Percentiles rank a stretch among this genome's conserved stretches.
Evolutionary conservation across 2,329 filamentous ascomycete genomes (phyloP).

Genomic region (Magnaporthiopsis rhizophila): DNA sequence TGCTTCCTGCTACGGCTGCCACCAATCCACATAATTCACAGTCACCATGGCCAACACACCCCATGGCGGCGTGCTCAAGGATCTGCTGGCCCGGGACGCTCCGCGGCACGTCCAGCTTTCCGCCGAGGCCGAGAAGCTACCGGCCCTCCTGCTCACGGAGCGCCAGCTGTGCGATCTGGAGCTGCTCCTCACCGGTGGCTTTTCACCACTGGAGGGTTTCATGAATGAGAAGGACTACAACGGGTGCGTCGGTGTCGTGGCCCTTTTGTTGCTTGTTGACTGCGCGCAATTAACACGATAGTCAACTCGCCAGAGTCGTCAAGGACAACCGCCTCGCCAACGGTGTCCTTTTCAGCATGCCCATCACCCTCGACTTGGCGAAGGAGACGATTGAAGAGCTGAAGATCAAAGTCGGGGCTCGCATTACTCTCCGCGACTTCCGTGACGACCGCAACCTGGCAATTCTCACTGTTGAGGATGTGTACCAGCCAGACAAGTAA

Average conservation of each 20-base stretch:
- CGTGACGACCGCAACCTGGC: conserved; percentile 93
- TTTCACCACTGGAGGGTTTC: conserved; percentile 97
- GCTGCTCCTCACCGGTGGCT: conserved; percentile 93
- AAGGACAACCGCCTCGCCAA: conserved; percentile 77
- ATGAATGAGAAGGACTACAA: conserved; percentile 97
- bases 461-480: conserved; percentile 89
- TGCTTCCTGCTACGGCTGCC: no score
- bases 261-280: neutral
- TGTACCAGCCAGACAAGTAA: conserved; percentile 94
- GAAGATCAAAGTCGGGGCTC: conserved; percentile 69
- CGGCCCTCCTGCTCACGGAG: conserved; percentile 78
- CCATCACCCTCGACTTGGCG: conserved; percentile 85
- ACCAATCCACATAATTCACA: neutral
- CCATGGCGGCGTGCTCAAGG: conserved; percentile 93
- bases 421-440: conserved; percentile 87
- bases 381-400: conserved; percentile 66
- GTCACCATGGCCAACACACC: conserved; percentile 59
- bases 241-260: conserved; percentile 49
- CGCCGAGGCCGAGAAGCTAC: conserved; percentile 78
- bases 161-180: conserved; percentile 97
- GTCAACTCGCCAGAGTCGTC: conserved; percentile 59
- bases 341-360: conserved; percentile 91
- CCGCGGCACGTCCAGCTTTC: conserved; percentile 72
- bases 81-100: conserved; percentile 88
- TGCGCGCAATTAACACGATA: conserved; percentile 19